These are phyloP conservation scores for Cladophialophora psammophila DNA, from an alignment of 2,329 filamentous ascomycete species.

Conservation along the genomic window DNA sequence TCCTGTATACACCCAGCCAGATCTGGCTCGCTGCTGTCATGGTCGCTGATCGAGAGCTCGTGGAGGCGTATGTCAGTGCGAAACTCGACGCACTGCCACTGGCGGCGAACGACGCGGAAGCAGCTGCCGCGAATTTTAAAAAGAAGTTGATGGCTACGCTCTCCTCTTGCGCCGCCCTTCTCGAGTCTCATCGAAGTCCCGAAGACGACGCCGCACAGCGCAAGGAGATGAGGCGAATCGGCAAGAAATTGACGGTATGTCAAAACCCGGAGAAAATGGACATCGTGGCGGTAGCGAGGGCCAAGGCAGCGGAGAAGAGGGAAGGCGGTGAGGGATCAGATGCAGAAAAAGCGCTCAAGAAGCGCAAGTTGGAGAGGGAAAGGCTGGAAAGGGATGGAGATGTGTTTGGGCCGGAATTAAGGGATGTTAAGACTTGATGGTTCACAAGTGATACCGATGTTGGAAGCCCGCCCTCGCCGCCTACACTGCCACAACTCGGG, in stretches of 20 bases:
- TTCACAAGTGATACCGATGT: background rate
- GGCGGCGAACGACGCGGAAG: background rate
- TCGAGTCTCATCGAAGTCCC: slow-evolving; percentile 50
- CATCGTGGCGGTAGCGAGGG: slow-evolving; percentile 46
- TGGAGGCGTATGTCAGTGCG: slow-evolving; percentile 54
- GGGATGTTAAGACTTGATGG: slow-evolving; percentile 17
- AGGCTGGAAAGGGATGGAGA: slow-evolving; percentile 42
- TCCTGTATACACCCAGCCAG: slow-evolving; percentile 92
- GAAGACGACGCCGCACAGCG: slow-evolving; percentile 48
- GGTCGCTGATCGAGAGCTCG: slow-evolving; percentile 69
- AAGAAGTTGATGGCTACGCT: slow-evolving; percentile 47
- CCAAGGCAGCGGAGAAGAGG: slow-evolving; percentile 49
- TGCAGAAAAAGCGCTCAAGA: slow-evolving; percentile 44
- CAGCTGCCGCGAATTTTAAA: slow-evolving; percentile 15
- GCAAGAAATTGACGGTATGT: slow-evolving; percentile 58
- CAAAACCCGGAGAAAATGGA: slow-evolving; percentile 58
- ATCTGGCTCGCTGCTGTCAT: slow-evolving; percentile 86
- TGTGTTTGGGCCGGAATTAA: slow-evolving; percentile 45
- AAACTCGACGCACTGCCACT: slow-evolving; percentile 47
- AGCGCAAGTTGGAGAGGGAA: slow-evolving; percentile 44
- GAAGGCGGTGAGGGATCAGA: slow-evolving; percentile 43
- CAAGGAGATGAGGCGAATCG: slow-evolving; percentile 54
- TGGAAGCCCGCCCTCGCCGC: background rate
- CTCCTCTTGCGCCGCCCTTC: slow-evolving; percentile 48
- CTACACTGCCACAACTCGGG: background rate